Evolutionary conservation across 1,139 yeast genomes (phyloP), one percentile per base, ranked within the genome.

Genomic region (Scheffersomyces parashehatae): DNA sequence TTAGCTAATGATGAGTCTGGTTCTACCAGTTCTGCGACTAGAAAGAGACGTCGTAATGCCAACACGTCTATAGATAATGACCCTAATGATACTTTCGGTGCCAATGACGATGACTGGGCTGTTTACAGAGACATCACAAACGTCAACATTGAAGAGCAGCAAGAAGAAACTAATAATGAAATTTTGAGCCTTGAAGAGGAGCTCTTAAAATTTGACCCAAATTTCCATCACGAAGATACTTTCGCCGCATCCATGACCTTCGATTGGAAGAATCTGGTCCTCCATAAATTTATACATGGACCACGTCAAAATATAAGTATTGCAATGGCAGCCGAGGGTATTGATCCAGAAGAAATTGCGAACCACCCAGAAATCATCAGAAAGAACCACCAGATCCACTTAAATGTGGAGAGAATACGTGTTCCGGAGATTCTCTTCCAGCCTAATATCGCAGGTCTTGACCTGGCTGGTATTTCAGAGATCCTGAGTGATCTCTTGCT

Each of bases 51-150:
- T 47, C 74, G 85, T 51, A 78, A 75, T 44, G 75, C 67, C 5
- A 75, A 73, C 44, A 77, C 83, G 0, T 81, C 90, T 1, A 86
- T 87, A 37, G 97, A 88, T 57, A 89, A 88, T 57, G 97, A 89
- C 60, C 96, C 95, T 10, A 90, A 85, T 58, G 98, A 91, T 64
- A 89, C 91, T 0, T 93, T 93, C 65, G 98, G 98, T 47, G 93
- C 97, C 3, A 85, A 90, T 57, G 99, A 93, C 59, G 96, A 88
- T 43, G 99, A 93, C 62, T 93, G 98, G 98, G 81, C 87, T 35
- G 83, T 90, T 16, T 93, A 93, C 62, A 78, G 95, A 55, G 95
- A 89, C 56, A 85, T 90, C 41, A 82, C 90, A 15, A 83, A 81
- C 49, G 84, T 77, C 11, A 83, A 83, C 20, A 85, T 88, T 50